Evolutionary conservation across 176 grass and related monocot genomes (phyloP), one percentile per base, ranked within the genome.

Genomic region (Cenchrus fungigraminus): DNA sequence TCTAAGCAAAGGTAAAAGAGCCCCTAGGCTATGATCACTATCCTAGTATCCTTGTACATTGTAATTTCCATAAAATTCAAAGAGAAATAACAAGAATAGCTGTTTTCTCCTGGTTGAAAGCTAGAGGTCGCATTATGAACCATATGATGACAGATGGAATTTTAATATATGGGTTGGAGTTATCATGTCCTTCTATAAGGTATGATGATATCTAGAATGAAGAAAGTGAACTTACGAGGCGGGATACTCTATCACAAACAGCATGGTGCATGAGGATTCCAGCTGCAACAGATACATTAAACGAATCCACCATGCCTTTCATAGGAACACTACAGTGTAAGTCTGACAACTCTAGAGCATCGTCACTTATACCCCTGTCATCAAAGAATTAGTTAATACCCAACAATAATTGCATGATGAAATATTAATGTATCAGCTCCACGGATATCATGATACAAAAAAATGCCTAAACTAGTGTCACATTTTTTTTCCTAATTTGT

Each of bases 291-390:
- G 96, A 98, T 75, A 98, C 96, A 90, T 98, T 98, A 87, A 98
- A 98, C 55, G 96, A 98, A 98, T 98, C 96, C 65, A 98, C 91
- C 96, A 98, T 98, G 76, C 96, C 96, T 87, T 93, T 98, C 96
- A 98, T 98, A 34, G 96, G 96, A 94, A 98, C 71, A 57, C 85
- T 92, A 84, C 96, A 98, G 71, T 95, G 93, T 84, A 98, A 79
- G 78, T 98, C 93, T 81, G 96, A 98, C 46, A 93, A 54, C 56
- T 73, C 49, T 54, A 94, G 50, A 53, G 93, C 83, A 71, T 87
- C 93, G 44, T 93, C 89, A 15, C 91, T 98, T 71, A 98, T 98
- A 54, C 96, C 96, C 96, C 96, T 98, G 85, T 20, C 56, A 65
- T 65, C 65, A 28, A 77, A 86, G 65, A 54, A 74, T 77, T 59